A percentile compares a stretch with the other conserved stretches of the same genome.
Evolutionary conservation across 2,329 filamentous ascomycete species (phyloP).

Genomic region (Ceratocystiopsis sp.): DNA sequence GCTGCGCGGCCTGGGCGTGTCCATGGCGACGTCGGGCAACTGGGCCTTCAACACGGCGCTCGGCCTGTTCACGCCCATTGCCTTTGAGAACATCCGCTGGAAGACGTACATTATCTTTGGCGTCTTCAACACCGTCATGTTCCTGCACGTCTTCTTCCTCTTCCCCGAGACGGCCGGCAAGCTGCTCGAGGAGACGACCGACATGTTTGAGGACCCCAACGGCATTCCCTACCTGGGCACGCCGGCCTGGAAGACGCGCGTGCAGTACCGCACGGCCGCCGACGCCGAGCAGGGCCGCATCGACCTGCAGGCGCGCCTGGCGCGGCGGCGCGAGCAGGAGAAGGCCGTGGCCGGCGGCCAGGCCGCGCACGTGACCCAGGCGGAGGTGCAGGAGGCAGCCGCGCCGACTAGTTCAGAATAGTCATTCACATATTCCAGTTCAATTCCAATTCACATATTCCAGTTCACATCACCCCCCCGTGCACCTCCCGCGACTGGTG

Average conservation of each 20-base stretch:
- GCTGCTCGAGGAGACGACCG: slow-evolving; percentile 17
- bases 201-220: slow-evolving; percentile 20
- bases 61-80: slow-evolving; percentile 21
- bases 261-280: slow-evolving; percentile 17
- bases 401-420: too few species aligned
- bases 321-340: slow-evolving; percentile 8
- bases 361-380: not conserved
- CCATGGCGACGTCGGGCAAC: slow-evolving; percentile 18
- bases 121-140: slow-evolving; percentile 18
- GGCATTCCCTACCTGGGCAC: slow-evolving; percentile 22
- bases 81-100: slow-evolving; percentile 22
- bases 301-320: slow-evolving; percentile 18
- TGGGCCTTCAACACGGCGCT: slow-evolving; percentile 24
- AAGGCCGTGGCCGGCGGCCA: slow-evolving; percentile 4
- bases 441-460: too few species aligned
- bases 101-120: slow-evolving; percentile 19
- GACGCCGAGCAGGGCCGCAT: slow-evolving; percentile 18
- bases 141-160: slow-evolving; percentile 17
- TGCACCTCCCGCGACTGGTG: slow-evolving; percentile 5
- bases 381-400: not conserved
- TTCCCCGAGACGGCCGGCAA: slow-evolving; percentile 21
- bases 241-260: slow-evolving; percentile 26
- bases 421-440: too few species aligned
- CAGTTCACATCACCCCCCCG: not conserved
- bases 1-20: slow-evolving; percentile 20